A percentile compares a stretch with the other conserved stretches of the same genome.
phyloP scores from a whole-genome alignment of 2,329 filamentous ascomycete species.

The Scedosporium aurantiacum region DNA sequence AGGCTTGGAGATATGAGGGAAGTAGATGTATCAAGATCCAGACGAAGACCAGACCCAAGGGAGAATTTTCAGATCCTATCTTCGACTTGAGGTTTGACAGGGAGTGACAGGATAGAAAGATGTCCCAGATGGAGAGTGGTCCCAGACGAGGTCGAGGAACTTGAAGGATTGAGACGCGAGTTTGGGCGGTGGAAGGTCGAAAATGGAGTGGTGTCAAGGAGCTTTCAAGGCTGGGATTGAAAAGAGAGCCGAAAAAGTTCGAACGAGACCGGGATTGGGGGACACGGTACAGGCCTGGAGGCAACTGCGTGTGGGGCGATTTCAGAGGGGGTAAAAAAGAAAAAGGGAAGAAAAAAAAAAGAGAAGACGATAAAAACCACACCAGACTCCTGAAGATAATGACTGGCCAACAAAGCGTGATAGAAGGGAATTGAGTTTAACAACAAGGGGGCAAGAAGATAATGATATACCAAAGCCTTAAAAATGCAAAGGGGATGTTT shows the following conservation, averaged over 20 bases:
- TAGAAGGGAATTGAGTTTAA: background rate
- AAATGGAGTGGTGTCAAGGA: slow-evolving; percentile 2
- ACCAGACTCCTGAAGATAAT: slow-evolving; percentile 1
- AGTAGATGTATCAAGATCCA: background rate
- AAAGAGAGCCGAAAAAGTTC: slow-evolving; percentile 6
- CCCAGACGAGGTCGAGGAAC: background rate
- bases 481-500: background rate
- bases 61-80: background rate
- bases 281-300: background rate
- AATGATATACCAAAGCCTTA: background rate
- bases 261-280: slow-evolving; percentile 3
- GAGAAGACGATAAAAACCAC: background rate
- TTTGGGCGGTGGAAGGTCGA: background rate
- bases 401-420: background rate
- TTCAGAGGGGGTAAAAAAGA: slow-evolving; percentile 1
- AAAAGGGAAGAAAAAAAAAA: background rate
- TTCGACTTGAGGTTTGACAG: background rate
- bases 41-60: background rate
- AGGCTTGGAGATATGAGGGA: background rate
- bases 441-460: background rate
- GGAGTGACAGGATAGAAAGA: background rate
- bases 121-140: background rate
- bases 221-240: slow-evolving; percentile 6
- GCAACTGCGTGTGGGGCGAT: background rate
- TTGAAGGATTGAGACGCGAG: background rate